Base-by-base conservation (phyloP, 2,329 filamentous ascomycete genomes). In the Alternaria viburni region DNA sequence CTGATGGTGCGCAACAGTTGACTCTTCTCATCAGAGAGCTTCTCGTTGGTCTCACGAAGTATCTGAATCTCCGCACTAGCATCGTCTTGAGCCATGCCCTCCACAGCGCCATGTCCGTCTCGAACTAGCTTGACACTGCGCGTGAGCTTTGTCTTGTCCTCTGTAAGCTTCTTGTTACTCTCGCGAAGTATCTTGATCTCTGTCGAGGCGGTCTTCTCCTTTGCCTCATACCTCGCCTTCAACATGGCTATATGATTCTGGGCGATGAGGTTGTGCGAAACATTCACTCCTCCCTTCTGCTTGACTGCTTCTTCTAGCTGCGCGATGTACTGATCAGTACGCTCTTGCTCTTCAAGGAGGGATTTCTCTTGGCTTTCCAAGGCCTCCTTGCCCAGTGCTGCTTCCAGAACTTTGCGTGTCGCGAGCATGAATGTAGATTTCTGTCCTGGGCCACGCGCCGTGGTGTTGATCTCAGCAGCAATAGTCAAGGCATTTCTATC, bases 261-360 rank as follows among this genome's bases (percentile, higher is more conserved):
- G 7, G 49, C 30, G 3, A 60, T 44, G 30, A 19, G 5, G 1
- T 30, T 46, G 11, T 49, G 52, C 17, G 23, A 28, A 13, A 19
- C 10, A 2, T 44, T 23, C 12, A 45, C 47, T 15, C 32, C 23
- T 17, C 26, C n/a, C n/a, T 57, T 55, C 19, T 50, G 44, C 11
- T 47, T 56, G 8, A 49, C 58, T 21, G 52, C 51, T 46, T 47
- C 52, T 60, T 60, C 51, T 6, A 60, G 30, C 13, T 57, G 21
- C 10, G 44, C 30, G 23, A 60, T 60, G 19, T 60, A 60, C 30
- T 50, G 30, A 41, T 60, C 28, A 15, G 44, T 50, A 30, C 32
- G 19, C 52, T 60, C 17, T 41, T 57, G 55, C 23, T 60, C 51
- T 5, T 57, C 25, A 0, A 32, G 8, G 13, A 61, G 32, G 10